Evolutionary conservation across 2,329 filamentous ascomycete genomes (phyloP).

Genomic region (Neofusicoccum sp.): DNA sequence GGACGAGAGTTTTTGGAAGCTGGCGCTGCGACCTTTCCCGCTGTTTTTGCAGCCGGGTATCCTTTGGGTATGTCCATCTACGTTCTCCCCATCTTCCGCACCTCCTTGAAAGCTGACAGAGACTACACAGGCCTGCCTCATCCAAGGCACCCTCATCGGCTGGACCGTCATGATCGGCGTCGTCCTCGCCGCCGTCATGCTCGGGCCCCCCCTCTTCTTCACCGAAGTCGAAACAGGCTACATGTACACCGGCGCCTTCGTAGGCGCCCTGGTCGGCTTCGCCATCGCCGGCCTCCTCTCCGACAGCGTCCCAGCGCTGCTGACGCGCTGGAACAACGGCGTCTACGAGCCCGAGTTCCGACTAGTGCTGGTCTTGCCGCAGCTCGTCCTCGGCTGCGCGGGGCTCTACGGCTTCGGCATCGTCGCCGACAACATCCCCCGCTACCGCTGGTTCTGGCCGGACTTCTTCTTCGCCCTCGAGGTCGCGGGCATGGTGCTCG

Average conservation of each 20-base stretch:
- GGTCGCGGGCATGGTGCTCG: constrained; percentile 89
- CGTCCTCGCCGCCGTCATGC: constrained; percentile 78
- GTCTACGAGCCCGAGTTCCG: constrained; percentile 62
- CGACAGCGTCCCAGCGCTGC: constrained; percentile 69
- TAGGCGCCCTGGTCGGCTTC: constrained; percentile 81
- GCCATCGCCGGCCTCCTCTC: constrained; percentile 71
- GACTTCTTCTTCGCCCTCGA: constrained; percentile 83
- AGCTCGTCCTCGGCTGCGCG: constrained; percentile 74
- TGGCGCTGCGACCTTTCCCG: constrained; percentile 73
- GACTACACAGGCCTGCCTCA: constrained; percentile 59
- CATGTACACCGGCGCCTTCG: constrained; percentile 81
- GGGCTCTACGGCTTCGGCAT: constrained; percentile 86
- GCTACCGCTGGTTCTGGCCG: constrained; percentile 73
- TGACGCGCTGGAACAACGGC: constrained; percentile 76
- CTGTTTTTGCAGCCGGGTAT: constrained; percentile 85
- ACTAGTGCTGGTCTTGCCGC: constrained; percentile 78
- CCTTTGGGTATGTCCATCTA: constrained; percentile 62
- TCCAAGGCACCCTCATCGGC: constrained; percentile 88
- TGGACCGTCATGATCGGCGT: constrained; percentile 95
- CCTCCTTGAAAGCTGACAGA: neutral
- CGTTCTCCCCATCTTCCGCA: neutral
- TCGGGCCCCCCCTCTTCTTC: constrained; percentile 81
- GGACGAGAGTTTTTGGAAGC: constrained; percentile 69
- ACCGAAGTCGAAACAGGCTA: constrained; percentile 81
- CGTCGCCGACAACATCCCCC: constrained; percentile 62